A percentile compares a stretch with the other conserved stretches of the same genome.
Evolutionary conservation across 2,329 filamentous ascomycete species (phyloP).

Genomic region (Colletotrichum spaethianum): DNA sequence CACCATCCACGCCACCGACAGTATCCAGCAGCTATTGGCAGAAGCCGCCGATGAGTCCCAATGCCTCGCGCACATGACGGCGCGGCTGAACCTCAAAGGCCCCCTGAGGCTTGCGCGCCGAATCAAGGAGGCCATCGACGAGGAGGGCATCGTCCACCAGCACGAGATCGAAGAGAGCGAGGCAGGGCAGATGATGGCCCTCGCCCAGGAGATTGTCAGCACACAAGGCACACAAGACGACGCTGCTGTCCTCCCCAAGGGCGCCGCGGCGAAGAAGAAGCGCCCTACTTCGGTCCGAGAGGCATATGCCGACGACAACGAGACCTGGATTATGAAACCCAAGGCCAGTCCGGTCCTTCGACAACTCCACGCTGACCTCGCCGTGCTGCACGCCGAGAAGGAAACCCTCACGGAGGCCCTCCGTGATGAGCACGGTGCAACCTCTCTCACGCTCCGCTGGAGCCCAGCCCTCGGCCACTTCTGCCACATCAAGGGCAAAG

Average conservation of each 20-base stretch:
- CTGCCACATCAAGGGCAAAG: slow-evolving; percentile 89
- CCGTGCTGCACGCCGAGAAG: slow-evolving; percentile 73
- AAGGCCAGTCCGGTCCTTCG: slow-evolving; percentile 77
- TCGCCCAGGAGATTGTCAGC: slow-evolving; percentile 80
- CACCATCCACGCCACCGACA: slow-evolving; percentile 82
- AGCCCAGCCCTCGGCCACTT: slow-evolving; percentile 90
- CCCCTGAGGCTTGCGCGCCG: slow-evolving; percentile 77
- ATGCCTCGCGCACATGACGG: slow-evolving; percentile 62
- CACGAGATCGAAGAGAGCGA: slow-evolving; percentile 83
- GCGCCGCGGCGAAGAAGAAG: slow-evolving; percentile 57
- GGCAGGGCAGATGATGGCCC: slow-evolving; percentile 76
- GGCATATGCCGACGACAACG: slow-evolving; percentile 71
- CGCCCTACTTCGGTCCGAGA: slow-evolving; percentile 65
- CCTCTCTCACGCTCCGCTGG: slow-evolving; percentile 85
- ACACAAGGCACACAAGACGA: slow-evolving; percentile 75
- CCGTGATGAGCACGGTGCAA: slow-evolving; percentile 71
- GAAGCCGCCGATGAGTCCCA: slow-evolving; percentile 43
- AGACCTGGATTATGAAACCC: slow-evolving; percentile 76
- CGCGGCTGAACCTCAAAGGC: slow-evolving; percentile 75
- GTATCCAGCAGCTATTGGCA: slow-evolving; percentile 69
- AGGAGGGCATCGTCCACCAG: slow-evolving; percentile 87
- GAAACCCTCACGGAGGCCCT: slow-evolving; percentile 71
- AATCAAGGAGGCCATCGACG: slow-evolving; percentile 88
- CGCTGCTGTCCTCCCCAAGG: slow-evolving; percentile 68
- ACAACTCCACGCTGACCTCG: slow-evolving; percentile 78